Conservation (phyloP, 176 grass and related monocot genomes). For the Tillandsia fasciculata region DNA sequence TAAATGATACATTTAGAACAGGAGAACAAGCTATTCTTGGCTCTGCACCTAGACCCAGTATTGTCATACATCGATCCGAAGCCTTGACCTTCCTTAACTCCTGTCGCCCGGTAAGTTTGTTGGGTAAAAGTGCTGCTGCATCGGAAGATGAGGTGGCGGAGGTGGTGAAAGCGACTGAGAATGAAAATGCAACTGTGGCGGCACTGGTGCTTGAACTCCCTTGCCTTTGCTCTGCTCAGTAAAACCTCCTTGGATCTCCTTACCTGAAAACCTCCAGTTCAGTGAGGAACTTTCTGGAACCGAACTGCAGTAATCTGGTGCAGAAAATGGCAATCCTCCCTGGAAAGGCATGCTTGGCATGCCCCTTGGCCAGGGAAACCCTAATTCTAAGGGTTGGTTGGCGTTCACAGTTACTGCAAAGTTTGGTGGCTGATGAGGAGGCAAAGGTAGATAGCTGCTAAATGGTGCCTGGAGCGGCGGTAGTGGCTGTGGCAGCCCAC, state of each 20-base stretch:
- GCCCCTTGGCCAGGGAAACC: conserved; percentile 43
- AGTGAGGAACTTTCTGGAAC: conserved; percentile 30
- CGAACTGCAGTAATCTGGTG: conserved; percentile 33
- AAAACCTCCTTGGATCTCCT: conserved; percentile 20
- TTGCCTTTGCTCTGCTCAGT: conserved; percentile 49
- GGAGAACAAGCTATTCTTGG: too few species aligned
- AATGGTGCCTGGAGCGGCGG: conserved; percentile 36
- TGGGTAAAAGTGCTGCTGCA: conserved; percentile 48
- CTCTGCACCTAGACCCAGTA: too few species aligned
- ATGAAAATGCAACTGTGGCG: conserved; percentile 55
- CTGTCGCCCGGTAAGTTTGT: not conserved
- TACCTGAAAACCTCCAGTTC: conserved; percentile 26
- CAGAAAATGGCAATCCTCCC: conserved; percentile 47
- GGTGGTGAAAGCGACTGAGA: conserved; percentile 42
- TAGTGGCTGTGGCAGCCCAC: conserved; percentile 35
- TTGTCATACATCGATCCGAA: too few species aligned
- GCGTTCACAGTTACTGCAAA: conserved; percentile 69
- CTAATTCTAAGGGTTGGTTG: conserved; percentile 43
- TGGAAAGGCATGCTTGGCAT: conserved; percentile 53
- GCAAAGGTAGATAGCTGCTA: conserved; percentile 44
- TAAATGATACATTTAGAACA: too few species aligned
- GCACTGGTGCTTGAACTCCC: conserved; percentile 41
- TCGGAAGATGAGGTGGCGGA: conserved; percentile 37
- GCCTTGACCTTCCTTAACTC: too few species aligned
- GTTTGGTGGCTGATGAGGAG: conserved; percentile 49